A percentile compares a stretch with the other conserved stretches of the same genome.
Conservation (phyloP, 1,284 basidiomycete genomes). For the Tylopilus sp. region DNA sequence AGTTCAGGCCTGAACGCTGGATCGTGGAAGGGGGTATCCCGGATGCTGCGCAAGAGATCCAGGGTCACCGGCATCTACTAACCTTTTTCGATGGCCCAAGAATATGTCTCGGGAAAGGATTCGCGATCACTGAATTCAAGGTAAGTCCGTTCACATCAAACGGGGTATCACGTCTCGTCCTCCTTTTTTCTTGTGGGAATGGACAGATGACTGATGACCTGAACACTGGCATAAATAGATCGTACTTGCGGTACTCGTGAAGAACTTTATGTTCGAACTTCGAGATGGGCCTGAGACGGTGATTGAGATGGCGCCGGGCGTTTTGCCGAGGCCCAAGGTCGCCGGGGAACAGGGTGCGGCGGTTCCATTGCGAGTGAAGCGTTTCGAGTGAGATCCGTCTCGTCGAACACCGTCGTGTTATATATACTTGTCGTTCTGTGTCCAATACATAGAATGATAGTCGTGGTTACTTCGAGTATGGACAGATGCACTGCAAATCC, state of each 20-base stretch:
- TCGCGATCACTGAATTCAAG: slow-evolving; percentile 34
- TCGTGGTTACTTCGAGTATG: too few species aligned
- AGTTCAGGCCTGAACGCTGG: slow-evolving; percentile 43
- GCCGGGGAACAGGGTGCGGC: slow-evolving; percentile 38
- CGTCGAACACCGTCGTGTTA: too few species aligned
- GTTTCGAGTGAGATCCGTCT: slow-evolving; percentile 11
- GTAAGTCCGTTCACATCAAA: too few species aligned
- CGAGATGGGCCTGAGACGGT: slow-evolving; percentile 38
- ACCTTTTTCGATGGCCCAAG: slow-evolving; percentile 32
- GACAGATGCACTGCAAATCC: too few species aligned
- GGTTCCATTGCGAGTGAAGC: slow-evolving; percentile 40
- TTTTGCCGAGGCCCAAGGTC: slow-evolving; percentile 44
- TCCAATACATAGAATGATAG: too few species aligned
- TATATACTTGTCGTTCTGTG: too few species aligned
- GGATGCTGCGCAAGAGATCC: slow-evolving; percentile 17
- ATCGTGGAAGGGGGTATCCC: slow-evolving; percentile 26
- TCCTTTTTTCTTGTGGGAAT: not conserved
- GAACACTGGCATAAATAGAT: slow-evolving; percentile 30
- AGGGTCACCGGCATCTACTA: slow-evolving; percentile 29
- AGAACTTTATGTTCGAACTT: slow-evolving; percentile 44
- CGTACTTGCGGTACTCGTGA: slow-evolving; percentile 43
- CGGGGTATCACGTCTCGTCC: too few species aligned
- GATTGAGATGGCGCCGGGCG: slow-evolving; percentile 34
- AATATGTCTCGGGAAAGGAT: slow-evolving; percentile 31
- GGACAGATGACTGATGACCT: not conserved